phyloP scores from a whole-genome alignment of 2,329 filamentous ascomycete genomes.

The Fusarium sp. region DNA sequence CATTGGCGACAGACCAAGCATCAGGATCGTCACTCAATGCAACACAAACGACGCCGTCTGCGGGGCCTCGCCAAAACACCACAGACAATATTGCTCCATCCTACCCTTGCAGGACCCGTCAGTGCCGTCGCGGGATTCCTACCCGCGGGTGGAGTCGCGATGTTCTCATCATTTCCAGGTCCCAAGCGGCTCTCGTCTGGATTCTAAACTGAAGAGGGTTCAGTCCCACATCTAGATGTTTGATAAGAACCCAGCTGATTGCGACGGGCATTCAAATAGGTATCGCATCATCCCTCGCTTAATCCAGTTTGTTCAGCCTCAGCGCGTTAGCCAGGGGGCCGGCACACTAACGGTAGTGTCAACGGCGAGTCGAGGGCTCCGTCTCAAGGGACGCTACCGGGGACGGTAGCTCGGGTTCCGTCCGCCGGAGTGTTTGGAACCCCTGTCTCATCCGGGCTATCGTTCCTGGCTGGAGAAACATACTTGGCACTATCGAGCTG shows the following conservation, averaged over 20 bases:
- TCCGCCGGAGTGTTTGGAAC: slow-evolving; percentile 20
- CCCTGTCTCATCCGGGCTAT: slow-evolving; percentile 4
- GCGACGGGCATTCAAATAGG: background rate
- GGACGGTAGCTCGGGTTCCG: slow-evolving; percentile 17
- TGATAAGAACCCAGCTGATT: background rate
- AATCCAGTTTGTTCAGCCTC: slow-evolving; percentile 1
- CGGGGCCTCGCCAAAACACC: background rate
- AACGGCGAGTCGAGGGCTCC: background rate
- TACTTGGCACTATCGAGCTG: background rate
- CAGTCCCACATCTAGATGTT: background rate
- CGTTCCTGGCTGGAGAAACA: background rate
- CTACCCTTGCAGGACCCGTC: background rate
- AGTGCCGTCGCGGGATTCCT: background rate
- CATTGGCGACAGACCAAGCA: background rate
- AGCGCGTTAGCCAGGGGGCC: slow-evolving; percentile 14
- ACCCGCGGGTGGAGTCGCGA: background rate
- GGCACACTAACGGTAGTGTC: slow-evolving; percentile 4
- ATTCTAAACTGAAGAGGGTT: background rate
- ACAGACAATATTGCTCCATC: background rate
- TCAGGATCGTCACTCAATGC: background rate
- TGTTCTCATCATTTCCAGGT: background rate
- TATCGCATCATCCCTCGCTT: background rate
- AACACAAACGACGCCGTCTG: background rate
- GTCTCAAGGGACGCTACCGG: background rate
- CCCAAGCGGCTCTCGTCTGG: background rate